These are phyloP conservation scores for Arthrobotrys pseudoclavata DNA, from an alignment of 2,329 filamentous ascomycete genomes.

Conservation along the genomic window DNA sequence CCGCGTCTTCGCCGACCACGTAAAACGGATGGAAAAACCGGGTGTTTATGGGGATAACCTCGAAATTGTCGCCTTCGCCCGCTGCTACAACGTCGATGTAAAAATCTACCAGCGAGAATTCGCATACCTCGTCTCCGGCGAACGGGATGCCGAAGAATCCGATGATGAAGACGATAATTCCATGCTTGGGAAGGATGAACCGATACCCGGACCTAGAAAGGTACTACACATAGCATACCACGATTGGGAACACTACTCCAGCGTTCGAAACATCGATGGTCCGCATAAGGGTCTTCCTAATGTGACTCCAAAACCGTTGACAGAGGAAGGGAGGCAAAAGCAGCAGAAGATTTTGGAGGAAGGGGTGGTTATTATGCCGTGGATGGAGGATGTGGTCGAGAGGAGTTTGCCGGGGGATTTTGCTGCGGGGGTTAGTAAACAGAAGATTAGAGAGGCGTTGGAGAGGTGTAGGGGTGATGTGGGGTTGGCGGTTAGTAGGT, in stretches of 20 bases:
- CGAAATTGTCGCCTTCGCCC: conserved; percentile 77
- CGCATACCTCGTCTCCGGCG: conserved; percentile 65
- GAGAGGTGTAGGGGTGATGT: conserved; percentile 71
- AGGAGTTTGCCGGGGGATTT: conserved; percentile 69
- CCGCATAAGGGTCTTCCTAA: conserved; percentile 72
- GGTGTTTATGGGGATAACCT: conserved; percentile 77
- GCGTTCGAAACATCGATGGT: conserved; percentile 74
- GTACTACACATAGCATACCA: conserved; percentile 74
- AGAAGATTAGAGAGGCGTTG: conserved; percentile 70
- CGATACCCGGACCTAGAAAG: background rate
- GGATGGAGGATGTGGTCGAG: conserved; percentile 72
- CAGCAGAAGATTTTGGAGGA: conserved; percentile 65
- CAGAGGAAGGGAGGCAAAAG: conserved; percentile 66
- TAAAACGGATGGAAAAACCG: conserved; percentile 73
- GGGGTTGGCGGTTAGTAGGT: conserved; percentile 70
- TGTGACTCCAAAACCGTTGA: conserved; percentile 65
- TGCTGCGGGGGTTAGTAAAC: conserved; percentile 68
- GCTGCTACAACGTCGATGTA: conserved; percentile 74
- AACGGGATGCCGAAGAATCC: conserved; percentile 67
- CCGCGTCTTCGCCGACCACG: conserved; percentile 71
- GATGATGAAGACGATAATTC: conserved; percentile 61
- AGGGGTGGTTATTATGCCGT: conserved; percentile 69
- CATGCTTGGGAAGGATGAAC: conserved; percentile 63
- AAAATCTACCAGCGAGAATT: conserved; percentile 73
- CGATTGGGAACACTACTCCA: conserved; percentile 77